phyloP scores from a whole-genome alignment of 345 rosid genomes.

The Sisymbrium irio region DNA sequence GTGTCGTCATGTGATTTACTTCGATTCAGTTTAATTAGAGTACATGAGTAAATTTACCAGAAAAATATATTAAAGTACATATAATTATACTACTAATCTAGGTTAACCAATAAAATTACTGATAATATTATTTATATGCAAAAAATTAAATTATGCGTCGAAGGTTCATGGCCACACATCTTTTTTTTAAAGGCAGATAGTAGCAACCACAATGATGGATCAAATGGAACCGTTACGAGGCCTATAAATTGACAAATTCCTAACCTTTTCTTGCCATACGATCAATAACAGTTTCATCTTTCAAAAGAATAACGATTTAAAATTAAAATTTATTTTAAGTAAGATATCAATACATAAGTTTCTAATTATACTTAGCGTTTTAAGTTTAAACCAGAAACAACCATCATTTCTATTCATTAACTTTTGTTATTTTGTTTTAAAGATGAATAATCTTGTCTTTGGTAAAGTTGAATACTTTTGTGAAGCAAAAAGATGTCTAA shows the following conservation, averaged over 20 bases:
- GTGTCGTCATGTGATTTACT: background rate
- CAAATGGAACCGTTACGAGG: conserved; percentile 12
- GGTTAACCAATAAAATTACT: background rate
- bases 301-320: background rate
- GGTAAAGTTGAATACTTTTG: background rate
- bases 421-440: background rate
- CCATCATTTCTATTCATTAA: background rate
- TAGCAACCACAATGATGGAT: background rate
- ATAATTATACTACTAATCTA: background rate
- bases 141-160: conserved; percentile 22
- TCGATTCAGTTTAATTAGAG: background rate
- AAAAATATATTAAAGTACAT: background rate
- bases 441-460: background rate
- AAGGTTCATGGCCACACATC: conserved; percentile 3
- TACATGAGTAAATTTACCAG: background rate
- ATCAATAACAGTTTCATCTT: background rate
- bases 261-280: background rate
- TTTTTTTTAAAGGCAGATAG: background rate
- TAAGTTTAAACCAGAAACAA: background rate
- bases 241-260: conserved; percentile 17
- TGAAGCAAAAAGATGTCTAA: background rate
- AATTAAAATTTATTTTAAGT: too few species aligned
- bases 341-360: background rate
- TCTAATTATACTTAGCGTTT: background rate
- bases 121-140: background rate